Evolutionary conservation across 805 yeast species (phyloP), one percentile per base, ranked within the genome.

Genomic region (Tetrapisispora phaffii): DNA sequence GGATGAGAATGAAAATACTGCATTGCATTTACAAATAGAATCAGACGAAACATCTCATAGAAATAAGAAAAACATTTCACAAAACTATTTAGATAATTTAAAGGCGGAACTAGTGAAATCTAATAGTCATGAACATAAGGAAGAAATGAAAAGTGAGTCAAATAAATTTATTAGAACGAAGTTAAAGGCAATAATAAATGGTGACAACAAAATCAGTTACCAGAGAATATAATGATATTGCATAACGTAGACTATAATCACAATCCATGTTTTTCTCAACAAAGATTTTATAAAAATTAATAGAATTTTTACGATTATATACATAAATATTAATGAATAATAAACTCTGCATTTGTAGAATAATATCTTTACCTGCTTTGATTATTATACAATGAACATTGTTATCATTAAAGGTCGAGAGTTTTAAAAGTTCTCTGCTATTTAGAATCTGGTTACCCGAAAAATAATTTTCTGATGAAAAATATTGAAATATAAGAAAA

Each of bases 121-220:
- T 13, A 29, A 36, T 29, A 17, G 4, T 9, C 5, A 29, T 20
- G 36, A 31, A 22, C 48, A 43, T 15, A 32, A 34, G 7, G 43
- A 38, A 19, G 22, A 34, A 38, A 43, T 37, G 34, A 44, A 17
- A 46, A 45, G 29, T 29, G 42, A 44, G 29, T 17, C n/a, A 21
- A 19, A 41, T 2, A 41, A 21, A 28, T 20, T 23, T 19, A 50
- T 47, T 32, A 48, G 59, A 47, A 55, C 51, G 39, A 50, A 51
- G 44, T 42, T 57, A 23, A 54, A 53, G 34, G 59, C 58, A 16
- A 47, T 50, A 26, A 53, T 55, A 13, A 52, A 56, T 24, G 50
- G 49, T 21, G 57, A 53, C 26, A 57, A 57, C 47, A 54, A 53
- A 36, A 55, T 58, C 20, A 52, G 54, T 44, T 59, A 58, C 47